A percentile compares a stretch with the other conserved stretches of the same genome.
phyloP scores from a whole-genome alignment of 78 protist genomes.

The Planoprotostelium fungivorum region DNA sequence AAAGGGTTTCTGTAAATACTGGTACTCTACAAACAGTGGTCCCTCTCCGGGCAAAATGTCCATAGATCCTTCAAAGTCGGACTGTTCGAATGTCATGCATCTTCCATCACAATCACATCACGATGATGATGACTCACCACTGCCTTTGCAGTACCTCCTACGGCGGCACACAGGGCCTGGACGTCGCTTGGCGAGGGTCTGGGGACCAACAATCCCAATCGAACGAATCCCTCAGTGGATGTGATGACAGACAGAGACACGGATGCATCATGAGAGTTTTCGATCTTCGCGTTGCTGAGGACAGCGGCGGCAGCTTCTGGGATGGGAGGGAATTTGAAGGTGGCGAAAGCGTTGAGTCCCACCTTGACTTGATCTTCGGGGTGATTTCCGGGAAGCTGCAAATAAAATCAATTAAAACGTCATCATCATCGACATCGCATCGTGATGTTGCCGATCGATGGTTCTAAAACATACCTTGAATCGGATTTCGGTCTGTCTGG shows the following conservation, averaged over 20 bases:
- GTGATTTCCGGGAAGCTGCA: slow-evolving; percentile 47
- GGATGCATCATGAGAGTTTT: slow-evolving; percentile 27
- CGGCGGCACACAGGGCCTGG: slow-evolving; percentile 19
- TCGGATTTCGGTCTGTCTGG: slow-evolving; percentile 70
- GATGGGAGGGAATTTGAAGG: slow-evolving; percentile 59
- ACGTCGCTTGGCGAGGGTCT: slow-evolving; percentile 38
- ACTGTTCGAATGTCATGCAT: neutral
- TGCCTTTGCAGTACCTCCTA: slow-evolving; percentile 6
- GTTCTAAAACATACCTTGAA: too few species aligned
- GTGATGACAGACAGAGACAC: slow-evolving; percentile 51
- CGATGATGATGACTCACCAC: neutral
- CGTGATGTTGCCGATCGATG: too few species aligned
- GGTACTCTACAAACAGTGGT: slow-evolving; percentile 61
- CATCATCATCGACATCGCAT: too few species aligned
- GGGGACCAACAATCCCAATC: slow-evolving; percentile 60
- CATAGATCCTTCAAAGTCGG: neutral
- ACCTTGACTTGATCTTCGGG: slow-evolving; percentile 45
- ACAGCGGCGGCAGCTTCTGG: slow-evolving; percentile 42
- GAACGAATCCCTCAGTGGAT: slow-evolving; percentile 62
- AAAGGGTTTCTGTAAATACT: slow-evolving; percentile 60
- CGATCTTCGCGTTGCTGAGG: slow-evolving; percentile 4
- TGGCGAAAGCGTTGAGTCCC: slow-evolving; percentile 60
- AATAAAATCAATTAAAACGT: too few species aligned
- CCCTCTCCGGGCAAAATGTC: slow-evolving; percentile 10
- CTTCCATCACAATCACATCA: neutral